Conservation (phyloP, 805 yeast genomes). For the Yamadazyma sp. region DNA sequence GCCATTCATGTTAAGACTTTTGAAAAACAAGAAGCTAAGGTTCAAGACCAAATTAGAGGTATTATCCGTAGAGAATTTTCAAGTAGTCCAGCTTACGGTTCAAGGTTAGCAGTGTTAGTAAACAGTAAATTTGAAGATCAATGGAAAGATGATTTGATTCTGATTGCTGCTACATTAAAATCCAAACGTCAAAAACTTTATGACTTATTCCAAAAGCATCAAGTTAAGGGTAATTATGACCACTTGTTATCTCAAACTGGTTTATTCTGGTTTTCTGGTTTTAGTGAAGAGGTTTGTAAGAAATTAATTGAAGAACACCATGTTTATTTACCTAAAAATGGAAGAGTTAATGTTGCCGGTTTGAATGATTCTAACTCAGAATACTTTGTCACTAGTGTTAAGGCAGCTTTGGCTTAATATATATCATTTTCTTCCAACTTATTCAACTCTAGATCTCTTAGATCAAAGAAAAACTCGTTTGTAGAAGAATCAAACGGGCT, state of each 20-base stretch:
- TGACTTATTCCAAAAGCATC: constrained; percentile 23
- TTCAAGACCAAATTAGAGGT: constrained; percentile 26
- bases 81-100: constrained; percentile 45
- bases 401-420: neutral
- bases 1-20: constrained; percentile 28
- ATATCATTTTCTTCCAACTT: too few species aligned
- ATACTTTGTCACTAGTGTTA: neutral
- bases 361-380: constrained; percentile 35
- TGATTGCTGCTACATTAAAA: constrained; percentile 27
- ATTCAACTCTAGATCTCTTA: too few species aligned
- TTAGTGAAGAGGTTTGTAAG: constrained; percentile 28
- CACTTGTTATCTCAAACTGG: constrained; percentile 35
- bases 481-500: constrained; percentile 1
- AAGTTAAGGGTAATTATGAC: constrained; percentile 41
- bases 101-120: constrained; percentile 31
- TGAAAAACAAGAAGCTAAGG: constrained; percentile 15
- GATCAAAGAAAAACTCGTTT: neutral
- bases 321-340: constrained; percentile 33
- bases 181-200: constrained; percentile 25
- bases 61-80: constrained; percentile 37
- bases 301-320: constrained; percentile 30
- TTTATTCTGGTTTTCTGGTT: constrained; percentile 41
- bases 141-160: constrained; percentile 34
- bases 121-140: constrained; percentile 16
- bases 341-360: constrained; percentile 44